phyloP scores from a whole-genome alignment of 1,284 basidiomycete genomes.

The Boletus hoseneyae region DNA sequence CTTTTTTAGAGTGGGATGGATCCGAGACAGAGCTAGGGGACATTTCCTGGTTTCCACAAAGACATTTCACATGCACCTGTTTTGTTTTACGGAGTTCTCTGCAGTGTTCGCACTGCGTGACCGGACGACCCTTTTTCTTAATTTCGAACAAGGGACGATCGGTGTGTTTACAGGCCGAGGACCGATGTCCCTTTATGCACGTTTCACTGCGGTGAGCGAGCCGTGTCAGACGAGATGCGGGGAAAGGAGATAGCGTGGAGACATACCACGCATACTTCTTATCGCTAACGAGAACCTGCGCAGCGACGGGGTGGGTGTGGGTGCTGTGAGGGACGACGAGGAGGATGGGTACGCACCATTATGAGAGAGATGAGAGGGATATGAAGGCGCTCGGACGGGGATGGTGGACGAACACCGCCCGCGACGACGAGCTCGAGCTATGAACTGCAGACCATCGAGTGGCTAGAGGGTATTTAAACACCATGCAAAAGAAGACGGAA shows the following conservation, averaged over 20 bases:
- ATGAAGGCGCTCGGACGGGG: conserved; percentile 33
- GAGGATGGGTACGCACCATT: conserved; percentile 36
- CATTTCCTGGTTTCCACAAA: conserved; percentile 44
- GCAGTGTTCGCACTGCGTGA: conserved; percentile 79
- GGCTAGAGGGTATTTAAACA: conserved; percentile 38
- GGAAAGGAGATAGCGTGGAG: conserved; percentile 3
- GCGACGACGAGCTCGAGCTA: conserved; percentile 46
- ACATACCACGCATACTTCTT: conserved; percentile 80
- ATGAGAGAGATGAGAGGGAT: conserved; percentile 32
- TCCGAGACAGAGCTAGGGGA: conserved; percentile 31
- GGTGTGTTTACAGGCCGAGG: conserved; percentile 72
- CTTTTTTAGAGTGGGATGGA: conserved; percentile 49
- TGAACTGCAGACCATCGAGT: conserved; percentile 33
- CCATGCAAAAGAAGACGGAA: conserved; percentile 34
- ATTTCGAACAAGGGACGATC: conserved; percentile 77
- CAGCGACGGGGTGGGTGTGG: neutral
- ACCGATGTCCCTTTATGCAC: conserved; percentile 82
- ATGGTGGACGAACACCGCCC: conserved; percentile 43
- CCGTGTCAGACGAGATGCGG: conserved; percentile 5
- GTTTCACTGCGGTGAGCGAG: conserved; percentile 51
- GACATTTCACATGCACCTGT: conserved; percentile 69
- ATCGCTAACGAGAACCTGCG: conserved; percentile 70
- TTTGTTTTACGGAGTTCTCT: conserved; percentile 73
- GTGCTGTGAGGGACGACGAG: neutral
- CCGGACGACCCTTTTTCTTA: conserved; percentile 77